These are phyloP conservation scores for Botrytis medusae DNA, from an alignment of 2,329 filamentous ascomycete species.

Conservation along the genomic window DNA sequence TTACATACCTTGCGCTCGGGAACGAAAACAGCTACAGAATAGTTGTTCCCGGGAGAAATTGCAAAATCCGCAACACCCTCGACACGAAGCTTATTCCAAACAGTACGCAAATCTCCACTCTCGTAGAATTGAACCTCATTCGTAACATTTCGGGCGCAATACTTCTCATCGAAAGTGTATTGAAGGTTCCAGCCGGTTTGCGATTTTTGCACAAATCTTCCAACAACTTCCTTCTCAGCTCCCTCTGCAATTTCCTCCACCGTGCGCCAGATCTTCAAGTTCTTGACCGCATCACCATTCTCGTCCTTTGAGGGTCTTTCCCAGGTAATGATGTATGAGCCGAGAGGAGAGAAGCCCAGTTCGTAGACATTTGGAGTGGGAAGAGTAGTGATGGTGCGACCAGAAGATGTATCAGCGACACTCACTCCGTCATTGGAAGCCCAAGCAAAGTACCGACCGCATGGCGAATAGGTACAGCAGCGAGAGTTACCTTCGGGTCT, in stretches of 20 bases:
- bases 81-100: conserved; percentile 93
- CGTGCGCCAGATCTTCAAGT: conserved; percentile 93
- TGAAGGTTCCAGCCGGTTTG: conserved; percentile 97
- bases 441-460: conserved; percentile 95
- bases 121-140: conserved; percentile 98
- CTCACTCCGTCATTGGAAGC: conserved; percentile 83
- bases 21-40: conserved; percentile 91
- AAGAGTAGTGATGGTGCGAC: conserved; percentile 71
- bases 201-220: conserved; percentile 91
- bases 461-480: conserved; percentile 93
- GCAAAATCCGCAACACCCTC: conserved; percentile 91
- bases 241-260: conserved; percentile 57
- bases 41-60: conserved; percentile 82
- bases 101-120: conserved; percentile 77
- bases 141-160: conserved; percentile 88
- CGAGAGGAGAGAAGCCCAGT: conserved; percentile 87
- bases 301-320: conserved; percentile 92
- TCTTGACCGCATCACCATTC: conserved; percentile 89
- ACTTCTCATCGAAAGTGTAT: conserved; percentile 90
- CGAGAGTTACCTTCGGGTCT: conserved; percentile 92
- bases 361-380: conserved; percentile 86
- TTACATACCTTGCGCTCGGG: conserved; percentile 83
- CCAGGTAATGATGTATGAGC: conserved; percentile 95
- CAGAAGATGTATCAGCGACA: conserved; percentile 78
- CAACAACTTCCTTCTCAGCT: conserved; percentile 71